These are phyloP conservation scores for Baeospora myosura DNA, from an alignment of 1,284 basidiomycete species.

Conservation along the genomic window DNA sequence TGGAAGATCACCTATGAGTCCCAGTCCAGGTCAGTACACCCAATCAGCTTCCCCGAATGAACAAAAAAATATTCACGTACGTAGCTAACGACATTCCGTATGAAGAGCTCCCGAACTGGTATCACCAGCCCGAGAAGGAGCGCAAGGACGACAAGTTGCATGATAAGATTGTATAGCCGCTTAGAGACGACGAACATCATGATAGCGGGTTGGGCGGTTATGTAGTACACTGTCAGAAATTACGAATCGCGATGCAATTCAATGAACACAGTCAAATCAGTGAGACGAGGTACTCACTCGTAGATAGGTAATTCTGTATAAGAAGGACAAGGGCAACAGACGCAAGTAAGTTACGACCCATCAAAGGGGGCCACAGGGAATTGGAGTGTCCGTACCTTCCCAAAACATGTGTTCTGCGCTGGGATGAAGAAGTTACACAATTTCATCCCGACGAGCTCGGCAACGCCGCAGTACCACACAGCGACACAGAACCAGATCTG, in stretches of 20 bases:
- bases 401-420: slow-evolving; percentile 7
- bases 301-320: background rate
- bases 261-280: background rate
- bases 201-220: slow-evolving; percentile 17
- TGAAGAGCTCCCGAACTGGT: slow-evolving; percentile 20
- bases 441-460: slow-evolving; percentile 18
- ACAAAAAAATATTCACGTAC: slow-evolving; percentile 9
- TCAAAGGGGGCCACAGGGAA: too few relatives aligned
- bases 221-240: slow-evolving; percentile 15
- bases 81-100: slow-evolving; percentile 20
- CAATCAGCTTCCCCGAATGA: too few relatives aligned
- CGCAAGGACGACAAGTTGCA: slow-evolving; percentile 15
- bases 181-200: slow-evolving; percentile 21
- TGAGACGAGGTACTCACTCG: background rate
- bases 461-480: slow-evolving; percentile 24
- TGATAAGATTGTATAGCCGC: slow-evolving; percentile 17
- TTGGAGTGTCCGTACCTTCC: slow-evolving; percentile 9
- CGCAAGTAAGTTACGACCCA: too few relatives aligned
- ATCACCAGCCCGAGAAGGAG: slow-evolving; percentile 17
- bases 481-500: slow-evolving; percentile 24
- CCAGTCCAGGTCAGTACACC: background rate
- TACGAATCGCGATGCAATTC: too few relatives aligned
- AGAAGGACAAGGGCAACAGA: too few relatives aligned
- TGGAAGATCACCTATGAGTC: slow-evolving; percentile 15
- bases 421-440: slow-evolving; percentile 16